Percentiles rank a stretch among this genome's conserved stretches.
These are phyloP conservation scores for Omphalotus guepiniiformis DNA, from an alignment of 768 basidiomycete species.

Conservation along the genomic window DNA sequence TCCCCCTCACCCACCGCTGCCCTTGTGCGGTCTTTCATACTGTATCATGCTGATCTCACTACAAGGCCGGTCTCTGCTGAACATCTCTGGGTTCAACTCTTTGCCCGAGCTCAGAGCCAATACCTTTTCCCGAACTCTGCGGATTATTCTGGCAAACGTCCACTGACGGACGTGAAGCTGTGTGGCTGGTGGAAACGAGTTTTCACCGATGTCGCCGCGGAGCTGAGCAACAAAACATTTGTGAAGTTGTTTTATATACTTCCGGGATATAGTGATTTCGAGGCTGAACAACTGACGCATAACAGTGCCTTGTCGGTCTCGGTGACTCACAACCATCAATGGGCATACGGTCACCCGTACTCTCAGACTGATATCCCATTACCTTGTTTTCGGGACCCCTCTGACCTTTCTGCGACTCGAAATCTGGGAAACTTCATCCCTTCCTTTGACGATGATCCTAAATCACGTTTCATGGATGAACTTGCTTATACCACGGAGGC, in stretches of 20 bases:
- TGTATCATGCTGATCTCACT: conserved; percentile 56
- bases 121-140: conserved; percentile 92
- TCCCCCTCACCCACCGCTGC: conserved; percentile 63
- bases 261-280: conserved; percentile 64
- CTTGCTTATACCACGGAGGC: conserved; percentile 69
- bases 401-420: conserved; percentile 21
- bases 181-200: conserved; percentile 93
- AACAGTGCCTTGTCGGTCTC: conserved; percentile 20
- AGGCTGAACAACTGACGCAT: conserved; percentile 59
- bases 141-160: conserved; percentile 63
- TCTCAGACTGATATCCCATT: conserved; percentile 44
- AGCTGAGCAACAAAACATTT: conserved; percentile 28
- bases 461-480: conserved; percentile 90
- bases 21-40: conserved; percentile 64
- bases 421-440: conserved; percentile 78
- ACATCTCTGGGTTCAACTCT: conserved; percentile 79
- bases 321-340: conserved; percentile 24
- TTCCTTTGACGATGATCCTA: conserved; percentile 95
- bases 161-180: conserved; percentile 72
- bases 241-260: conserved; percentile 56
- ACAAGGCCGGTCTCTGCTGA: conserved; percentile 55
- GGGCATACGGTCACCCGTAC: conserved; percentile 85
- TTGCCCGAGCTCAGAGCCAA: conserved; percentile 85
- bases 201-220: conserved; percentile 50
- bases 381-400: conserved; percentile 33